Conservation (phyloP, 345 rosid genomes). For the Euphorbia lathyris region DNA sequence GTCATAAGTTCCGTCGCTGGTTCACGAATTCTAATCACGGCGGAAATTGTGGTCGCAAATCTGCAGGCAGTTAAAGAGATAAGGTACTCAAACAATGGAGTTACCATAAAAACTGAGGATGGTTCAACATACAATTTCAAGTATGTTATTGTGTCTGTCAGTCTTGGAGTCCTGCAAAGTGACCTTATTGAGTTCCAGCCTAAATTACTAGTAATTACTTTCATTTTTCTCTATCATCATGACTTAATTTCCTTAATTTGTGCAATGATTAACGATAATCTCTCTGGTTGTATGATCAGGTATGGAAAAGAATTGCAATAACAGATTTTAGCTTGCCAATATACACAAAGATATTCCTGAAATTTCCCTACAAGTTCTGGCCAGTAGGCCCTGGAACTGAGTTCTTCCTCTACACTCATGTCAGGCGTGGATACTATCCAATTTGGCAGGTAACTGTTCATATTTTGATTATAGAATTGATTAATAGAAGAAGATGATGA, state of each 20-base stretch:
- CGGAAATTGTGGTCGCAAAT: too few species aligned
- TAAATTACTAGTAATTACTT: conserved; percentile 17
- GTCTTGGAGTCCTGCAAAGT: conserved; percentile 34
- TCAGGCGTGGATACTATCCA: conserved; percentile 27
- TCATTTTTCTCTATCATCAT: too few species aligned
- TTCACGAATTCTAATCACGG: too few species aligned
- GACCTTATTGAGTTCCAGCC: conserved; percentile 31
- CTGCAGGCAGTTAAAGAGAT: conserved; percentile 25
- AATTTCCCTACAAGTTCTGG: conserved; percentile 35
- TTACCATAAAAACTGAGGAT: conserved; percentile 28
- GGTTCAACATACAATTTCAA: conserved; percentile 22
- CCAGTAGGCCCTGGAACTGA: conserved; percentile 31
- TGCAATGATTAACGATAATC: too few species aligned
- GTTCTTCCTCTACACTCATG: conserved; percentile 27
- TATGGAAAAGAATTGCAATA: conserved; percentile 36
- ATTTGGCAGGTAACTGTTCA: conserved; percentile 27
- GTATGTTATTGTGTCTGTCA: conserved; percentile 30
- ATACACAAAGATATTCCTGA: conserved; percentile 35
- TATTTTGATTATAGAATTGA: too few species aligned
- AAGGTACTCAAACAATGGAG: conserved; percentile 20
- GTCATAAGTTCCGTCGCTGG: too few species aligned
- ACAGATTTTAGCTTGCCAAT: conserved; percentile 26
- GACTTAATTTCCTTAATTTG: too few species aligned
- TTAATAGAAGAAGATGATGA: neutral
- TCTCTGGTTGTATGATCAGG: too few species aligned